phyloP scores from a whole-genome alignment of 2,329 filamentous ascomycete genomes.

The Curvularia sp. region DNA sequence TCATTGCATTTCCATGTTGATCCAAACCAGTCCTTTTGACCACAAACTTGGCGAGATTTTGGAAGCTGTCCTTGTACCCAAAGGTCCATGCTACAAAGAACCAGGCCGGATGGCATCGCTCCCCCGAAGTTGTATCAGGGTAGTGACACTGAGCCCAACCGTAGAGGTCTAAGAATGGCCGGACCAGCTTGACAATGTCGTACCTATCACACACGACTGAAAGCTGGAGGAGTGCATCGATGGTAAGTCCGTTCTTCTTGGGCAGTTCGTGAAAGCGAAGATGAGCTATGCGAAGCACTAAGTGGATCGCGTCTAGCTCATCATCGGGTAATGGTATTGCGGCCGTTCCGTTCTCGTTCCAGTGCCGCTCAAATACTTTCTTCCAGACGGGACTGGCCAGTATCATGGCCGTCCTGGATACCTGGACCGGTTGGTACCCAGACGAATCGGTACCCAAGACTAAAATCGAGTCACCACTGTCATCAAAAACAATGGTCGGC shows the following conservation, averaged over 20 bases:
- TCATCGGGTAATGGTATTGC: conserved; percentile 34
- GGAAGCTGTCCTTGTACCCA: conserved; percentile 25
- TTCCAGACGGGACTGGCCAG: conserved; percentile 32
- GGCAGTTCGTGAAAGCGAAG: conserved; percentile 17
- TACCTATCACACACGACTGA: conserved; percentile 46
- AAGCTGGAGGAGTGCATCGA: conserved; percentile 32
- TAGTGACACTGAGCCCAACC: conserved; percentile 18
- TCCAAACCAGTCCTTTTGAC: conserved; percentile 13
- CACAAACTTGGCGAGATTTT: conserved; percentile 11
- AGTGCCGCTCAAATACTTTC: conserved; percentile 26
- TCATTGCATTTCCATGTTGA: conserved; percentile 3
- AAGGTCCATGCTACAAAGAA: conserved; percentile 28
- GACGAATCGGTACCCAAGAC: conserved; percentile 15
- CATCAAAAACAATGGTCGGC: conserved; percentile 15
- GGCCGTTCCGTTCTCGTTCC: conserved; percentile 18
- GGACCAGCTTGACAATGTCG: conserved; percentile 36
- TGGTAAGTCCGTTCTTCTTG: conserved; percentile 20
- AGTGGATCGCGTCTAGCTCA: conserved; percentile 15
- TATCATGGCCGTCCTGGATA: conserved; percentile 22
- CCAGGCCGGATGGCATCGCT: conserved; percentile 15
- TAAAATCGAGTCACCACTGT: conserved; percentile 19
- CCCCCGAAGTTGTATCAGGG: conserved; percentile 11
- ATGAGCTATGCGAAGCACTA: conserved; percentile 14
- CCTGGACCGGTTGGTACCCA: conserved; percentile 19
- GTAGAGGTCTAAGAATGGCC: conserved; percentile 22